Conservation (phyloP, 2,329 filamentous ascomycete genomes). For the Colletotrichum tabaci region DNA sequence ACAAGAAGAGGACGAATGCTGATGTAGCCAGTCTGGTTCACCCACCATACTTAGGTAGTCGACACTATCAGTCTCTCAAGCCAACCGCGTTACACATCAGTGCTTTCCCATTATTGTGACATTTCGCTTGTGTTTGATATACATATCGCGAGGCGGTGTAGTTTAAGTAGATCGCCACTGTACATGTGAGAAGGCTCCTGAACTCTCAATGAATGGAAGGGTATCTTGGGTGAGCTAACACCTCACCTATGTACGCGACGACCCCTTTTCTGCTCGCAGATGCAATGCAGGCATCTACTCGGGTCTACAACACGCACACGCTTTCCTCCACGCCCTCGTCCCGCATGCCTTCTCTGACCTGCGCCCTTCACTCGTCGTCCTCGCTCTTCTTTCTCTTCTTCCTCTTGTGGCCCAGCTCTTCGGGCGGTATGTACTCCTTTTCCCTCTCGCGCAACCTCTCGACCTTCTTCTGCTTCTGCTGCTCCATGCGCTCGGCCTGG, state of each 20-base stretch:
- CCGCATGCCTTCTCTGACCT: not conserved
- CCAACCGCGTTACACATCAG: conserved; percentile 8
- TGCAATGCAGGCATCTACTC: conserved; percentile 8
- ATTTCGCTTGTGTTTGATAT: conserved; percentile 25
- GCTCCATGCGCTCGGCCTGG: conserved; percentile 85
- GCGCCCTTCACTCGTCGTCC: conserved; percentile 46
- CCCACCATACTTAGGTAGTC: conserved; percentile 2
- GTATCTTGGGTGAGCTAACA: conserved; percentile 40
- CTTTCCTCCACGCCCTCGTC: not conserved
- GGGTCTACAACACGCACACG: conserved; percentile 14
- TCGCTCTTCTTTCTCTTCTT: conserved; percentile 74
- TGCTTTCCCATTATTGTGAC: conserved; percentile 1
- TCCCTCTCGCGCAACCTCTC: conserved; percentile 89
- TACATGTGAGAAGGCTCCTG: conserved; percentile 23
- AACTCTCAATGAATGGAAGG: conserved; percentile 39
- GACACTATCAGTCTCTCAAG: not conserved
- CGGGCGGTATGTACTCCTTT: conserved; percentile 88
- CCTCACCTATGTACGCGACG: conserved; percentile 31
- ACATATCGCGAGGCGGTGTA: not conserved
- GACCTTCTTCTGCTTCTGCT: conserved; percentile 88
- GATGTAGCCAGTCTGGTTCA: not conserved
- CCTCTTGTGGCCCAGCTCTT: conserved; percentile 77
- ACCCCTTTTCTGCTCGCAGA: conserved; percentile 20
- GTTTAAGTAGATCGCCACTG: not conserved
- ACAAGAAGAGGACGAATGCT: not conserved